Conservation (phyloP, 2,329 filamentous ascomycete genomes). For the Cladorrhinum sp. region DNA sequence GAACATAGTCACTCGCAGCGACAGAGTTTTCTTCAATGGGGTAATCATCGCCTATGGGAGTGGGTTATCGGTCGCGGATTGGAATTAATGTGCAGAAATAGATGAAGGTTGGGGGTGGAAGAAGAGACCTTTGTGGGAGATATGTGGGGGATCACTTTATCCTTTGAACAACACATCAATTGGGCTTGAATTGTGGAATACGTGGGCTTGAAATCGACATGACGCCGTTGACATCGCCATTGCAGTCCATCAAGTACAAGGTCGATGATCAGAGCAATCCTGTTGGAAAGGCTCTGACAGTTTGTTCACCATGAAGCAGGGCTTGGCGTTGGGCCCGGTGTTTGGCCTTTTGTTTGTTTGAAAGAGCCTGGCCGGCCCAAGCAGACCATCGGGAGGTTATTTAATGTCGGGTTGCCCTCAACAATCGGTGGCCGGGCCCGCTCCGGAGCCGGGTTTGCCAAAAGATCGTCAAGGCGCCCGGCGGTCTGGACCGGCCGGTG, state of each 20-base stretch:
- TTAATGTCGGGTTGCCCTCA: background rate
- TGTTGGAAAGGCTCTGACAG: background rate
- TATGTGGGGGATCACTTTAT: background rate
- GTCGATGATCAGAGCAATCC: background rate
- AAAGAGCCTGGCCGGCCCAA: background rate
- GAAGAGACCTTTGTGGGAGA: background rate
- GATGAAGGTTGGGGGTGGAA: background rate
- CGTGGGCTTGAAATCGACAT: background rate
- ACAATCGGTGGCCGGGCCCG: conserved; percentile 10
- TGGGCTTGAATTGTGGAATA: background rate
- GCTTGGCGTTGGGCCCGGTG: background rate
- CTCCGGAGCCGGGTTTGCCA: conserved; percentile 6
- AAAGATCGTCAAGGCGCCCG: background rate
- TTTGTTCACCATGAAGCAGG: background rate
- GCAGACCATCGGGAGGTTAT: background rate
- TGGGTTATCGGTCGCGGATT: conserved; percentile 1
- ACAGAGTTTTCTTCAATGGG: conserved; percentile 3
- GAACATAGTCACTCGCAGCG: conserved; percentile 4
- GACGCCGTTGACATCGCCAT: background rate
- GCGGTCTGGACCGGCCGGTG: conserved; percentile 3
- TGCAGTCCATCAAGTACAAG: background rate
- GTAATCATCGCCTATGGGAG: background rate
- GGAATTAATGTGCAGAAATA: background rate
- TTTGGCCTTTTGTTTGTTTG: background rate
- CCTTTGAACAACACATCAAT: background rate